Conservation (phyloP, 2,329 filamentous ascomycete species). For the Diaporthe sp. region DNA sequence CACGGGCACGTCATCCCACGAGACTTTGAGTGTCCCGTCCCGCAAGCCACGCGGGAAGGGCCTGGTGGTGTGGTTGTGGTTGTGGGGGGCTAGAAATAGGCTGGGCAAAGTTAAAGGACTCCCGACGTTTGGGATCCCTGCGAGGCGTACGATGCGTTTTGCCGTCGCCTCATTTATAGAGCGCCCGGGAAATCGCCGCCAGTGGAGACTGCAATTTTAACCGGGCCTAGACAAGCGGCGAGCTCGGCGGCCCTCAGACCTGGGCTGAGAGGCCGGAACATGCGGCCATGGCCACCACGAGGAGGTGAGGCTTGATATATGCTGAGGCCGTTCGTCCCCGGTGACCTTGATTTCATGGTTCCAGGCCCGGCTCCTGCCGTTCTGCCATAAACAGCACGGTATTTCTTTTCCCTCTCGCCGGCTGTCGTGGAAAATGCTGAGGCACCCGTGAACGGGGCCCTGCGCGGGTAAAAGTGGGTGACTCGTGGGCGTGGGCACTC, state of each 20-base stretch:
- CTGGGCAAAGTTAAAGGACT: background rate
- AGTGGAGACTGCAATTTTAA: constrained; percentile 23
- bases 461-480: constrained; percentile 25
- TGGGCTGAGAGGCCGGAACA: background rate
- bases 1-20: background rate
- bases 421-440: background rate
- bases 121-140: constrained; percentile 23
- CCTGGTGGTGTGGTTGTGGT: background rate
- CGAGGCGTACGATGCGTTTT: constrained; percentile 15
- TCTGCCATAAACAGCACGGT: background rate
- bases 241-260: constrained; percentile 3
- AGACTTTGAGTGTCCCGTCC: background rate
- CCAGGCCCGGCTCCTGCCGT: background rate
- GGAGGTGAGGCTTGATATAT: background rate
- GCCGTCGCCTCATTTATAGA: constrained; percentile 24
- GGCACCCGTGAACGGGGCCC: background rate
- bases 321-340: background rate
- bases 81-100: background rate
- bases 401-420: background rate
- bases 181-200: constrained; percentile 9
- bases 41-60: background rate
- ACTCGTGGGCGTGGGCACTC: background rate
- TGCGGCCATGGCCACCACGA: background rate
- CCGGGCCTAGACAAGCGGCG: constrained; percentile 1
- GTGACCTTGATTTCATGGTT: background rate